These are phyloP conservation scores for Naganishia antarctica DNA, from an alignment of 768 basidiomycete species.

Conservation along the genomic window DNA sequence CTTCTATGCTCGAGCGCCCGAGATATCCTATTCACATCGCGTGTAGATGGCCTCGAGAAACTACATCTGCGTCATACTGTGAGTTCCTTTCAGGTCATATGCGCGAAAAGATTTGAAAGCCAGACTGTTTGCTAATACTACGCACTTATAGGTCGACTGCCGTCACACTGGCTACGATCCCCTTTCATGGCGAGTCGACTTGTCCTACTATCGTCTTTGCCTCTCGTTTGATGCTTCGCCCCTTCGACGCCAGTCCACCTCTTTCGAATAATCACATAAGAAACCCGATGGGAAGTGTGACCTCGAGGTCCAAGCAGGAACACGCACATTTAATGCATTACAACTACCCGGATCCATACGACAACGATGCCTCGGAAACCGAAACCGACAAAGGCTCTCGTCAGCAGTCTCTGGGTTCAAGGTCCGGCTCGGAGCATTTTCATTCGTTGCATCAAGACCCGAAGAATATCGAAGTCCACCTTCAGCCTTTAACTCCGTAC, in stretches of 20 bases:
- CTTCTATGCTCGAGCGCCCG: not conserved
- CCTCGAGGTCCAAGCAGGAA: not conserved
- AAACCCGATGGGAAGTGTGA: not conserved
- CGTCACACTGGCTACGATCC: not conserved
- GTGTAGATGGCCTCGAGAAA: not conserved
- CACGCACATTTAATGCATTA: not conserved
- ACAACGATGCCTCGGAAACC: constrained; percentile 5
- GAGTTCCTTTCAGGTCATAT: not conserved
- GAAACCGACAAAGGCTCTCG: constrained; percentile 6
- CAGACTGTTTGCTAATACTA: no score
- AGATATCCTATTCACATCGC: not conserved
- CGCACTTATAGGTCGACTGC: not conserved
- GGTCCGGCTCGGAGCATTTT: not conserved
- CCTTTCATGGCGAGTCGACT: constrained; percentile 5
- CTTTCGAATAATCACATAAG: not conserved
- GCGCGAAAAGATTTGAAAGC: no score
- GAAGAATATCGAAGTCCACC: constrained; percentile 4
- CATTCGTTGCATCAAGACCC: not conserved
- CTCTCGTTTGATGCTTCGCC: no score
- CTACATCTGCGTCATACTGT: not conserved
- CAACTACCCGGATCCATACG: not conserved
- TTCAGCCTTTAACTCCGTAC: constrained; percentile 7
- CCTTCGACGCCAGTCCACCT: not conserved
- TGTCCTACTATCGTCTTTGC: no score
- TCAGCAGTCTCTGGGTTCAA: not conserved